Conservation (phyloP, 1,284 basidiomycete genomes). For the Xerocomus amazonicus region DNA sequence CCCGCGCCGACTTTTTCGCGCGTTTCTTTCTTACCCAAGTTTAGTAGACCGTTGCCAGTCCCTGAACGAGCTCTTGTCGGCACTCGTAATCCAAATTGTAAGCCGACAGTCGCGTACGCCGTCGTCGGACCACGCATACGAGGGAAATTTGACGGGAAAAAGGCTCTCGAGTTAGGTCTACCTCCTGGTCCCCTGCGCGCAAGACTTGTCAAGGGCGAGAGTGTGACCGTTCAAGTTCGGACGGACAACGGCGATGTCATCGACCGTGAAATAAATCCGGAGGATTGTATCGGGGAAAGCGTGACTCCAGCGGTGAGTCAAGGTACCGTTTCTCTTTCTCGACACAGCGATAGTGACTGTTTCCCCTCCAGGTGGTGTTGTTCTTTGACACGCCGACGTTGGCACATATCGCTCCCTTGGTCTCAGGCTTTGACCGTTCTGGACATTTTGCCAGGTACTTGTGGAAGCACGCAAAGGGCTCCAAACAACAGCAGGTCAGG, state of each 20-base stretch:
- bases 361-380: conserved; percentile 45
- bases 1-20: conserved; percentile 7
- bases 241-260: conserved; percentile 36
- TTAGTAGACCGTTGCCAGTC: conserved; percentile 18
- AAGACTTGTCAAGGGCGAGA: conserved; percentile 49
- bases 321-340: neutral
- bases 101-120: conserved; percentile 61
- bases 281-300: conserved; percentile 55
- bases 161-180: conserved; percentile 67
- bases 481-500: conserved; percentile 47
- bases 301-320: conserved; percentile 47
- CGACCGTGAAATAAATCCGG: conserved; percentile 50
- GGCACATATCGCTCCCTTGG: conserved; percentile 57
- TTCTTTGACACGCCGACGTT: conserved; percentile 61
- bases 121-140: conserved; percentile 73
- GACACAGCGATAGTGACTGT: neutral
- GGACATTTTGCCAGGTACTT: conserved; percentile 50
- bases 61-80: conserved; percentile 23
- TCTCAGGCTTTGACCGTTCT: conserved; percentile 49
- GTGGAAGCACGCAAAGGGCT: conserved; percentile 40
- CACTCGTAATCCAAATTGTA: conserved; percentile 26
- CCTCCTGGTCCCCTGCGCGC: conserved; percentile 51
- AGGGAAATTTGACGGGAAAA: conserved; percentile 81
- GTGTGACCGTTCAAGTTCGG: conserved; percentile 50
- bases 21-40: conserved; percentile 15